A percentile compares a stretch with the other conserved stretches of the same genome.
phyloP scores from a whole-genome alignment of 108 stramenopile species.

The Cyclotella cryptica region DNA sequence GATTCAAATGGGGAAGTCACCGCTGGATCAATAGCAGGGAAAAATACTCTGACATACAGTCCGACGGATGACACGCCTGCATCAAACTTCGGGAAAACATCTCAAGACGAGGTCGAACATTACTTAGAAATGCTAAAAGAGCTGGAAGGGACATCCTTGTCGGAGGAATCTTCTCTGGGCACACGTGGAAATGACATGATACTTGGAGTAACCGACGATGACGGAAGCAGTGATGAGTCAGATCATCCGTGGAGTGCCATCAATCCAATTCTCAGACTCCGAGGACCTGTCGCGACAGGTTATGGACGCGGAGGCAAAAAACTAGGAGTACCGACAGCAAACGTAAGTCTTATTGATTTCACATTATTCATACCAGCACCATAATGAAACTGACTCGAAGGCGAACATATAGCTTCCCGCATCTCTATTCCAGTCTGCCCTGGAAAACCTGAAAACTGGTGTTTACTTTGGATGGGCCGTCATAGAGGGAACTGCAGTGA shows the following conservation, averaged over 20 bases:
- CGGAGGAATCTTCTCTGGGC: background rate
- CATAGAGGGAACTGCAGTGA: conserved; percentile 46
- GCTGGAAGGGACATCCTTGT: conserved; percentile 22
- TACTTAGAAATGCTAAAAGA: conserved; percentile 42
- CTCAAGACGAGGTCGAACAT: conserved; percentile 33
- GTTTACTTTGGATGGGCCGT: conserved; percentile 91
- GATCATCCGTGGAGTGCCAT: conserved; percentile 42
- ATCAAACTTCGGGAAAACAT: conserved; percentile 31
- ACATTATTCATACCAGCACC: background rate
- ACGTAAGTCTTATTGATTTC: conserved; percentile 43
- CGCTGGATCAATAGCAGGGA: background rate
- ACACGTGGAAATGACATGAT: background rate
- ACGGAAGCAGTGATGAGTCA: background rate
- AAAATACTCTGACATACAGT: conserved; percentile 14
- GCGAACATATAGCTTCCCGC: conserved; percentile 55
- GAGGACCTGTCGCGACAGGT: conserved; percentile 79
- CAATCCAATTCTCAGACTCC: conserved; percentile 58
- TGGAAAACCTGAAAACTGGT: conserved; percentile 69
- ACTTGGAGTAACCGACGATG: background rate
- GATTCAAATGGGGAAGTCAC: background rate
- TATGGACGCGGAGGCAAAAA: conserved; percentile 92
- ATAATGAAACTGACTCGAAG: too few species aligned
- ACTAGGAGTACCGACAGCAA: conserved; percentile 91
- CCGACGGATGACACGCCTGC: conserved; percentile 49
- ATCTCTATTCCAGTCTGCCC: conserved; percentile 76